Evolutionary conservation across 345 rosid genomes (phyloP), one percentile per base, ranked within the genome.

Genomic region (Garcia nutans): DNA sequence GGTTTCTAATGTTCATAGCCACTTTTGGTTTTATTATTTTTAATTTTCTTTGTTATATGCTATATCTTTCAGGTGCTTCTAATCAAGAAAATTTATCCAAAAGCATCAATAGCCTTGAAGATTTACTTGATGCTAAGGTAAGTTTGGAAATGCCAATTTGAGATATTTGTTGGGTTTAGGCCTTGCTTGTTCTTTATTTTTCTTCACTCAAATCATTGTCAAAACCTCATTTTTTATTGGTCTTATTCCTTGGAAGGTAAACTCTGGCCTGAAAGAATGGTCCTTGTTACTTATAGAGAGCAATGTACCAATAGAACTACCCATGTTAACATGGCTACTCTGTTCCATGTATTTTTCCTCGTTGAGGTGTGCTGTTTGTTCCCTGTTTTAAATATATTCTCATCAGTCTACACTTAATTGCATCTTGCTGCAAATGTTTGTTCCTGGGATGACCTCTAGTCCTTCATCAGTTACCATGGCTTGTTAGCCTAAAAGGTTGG

Each of bases 71-170:
- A 95, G 99, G 94, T 82, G 90, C 97, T 75, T 90, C 96, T 73
- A 86, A 82, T 68, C 78, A 76, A 79, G 87, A 74, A 70, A 90
- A 81, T 85, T 86, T 95, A 84, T 79, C 96, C 15, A 91, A 81
- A 82, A 84, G 89, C 92, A 91, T 95, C 77, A 95, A 95, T 70
- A 91, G 97, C 84, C 93, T 95, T 45, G 99, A 95, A 87, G 78
- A 81, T n/a, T 78, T 95, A 83, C 97, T 95, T 75, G 73, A 91
- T 81, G 97, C 97, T 78, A 95, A 92, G 99, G 99, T 95, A 78
- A 70, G 89, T 59, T 70, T 79, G 69, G 23, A 57, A 66, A 52
- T 65, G 65, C 68, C 64, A 49, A 58, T 71, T 77, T 78, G 68
- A 76, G 55, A 62, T 82, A 70, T 80, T 70, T 76, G 31, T 65